These are phyloP conservation scores for Phellopilus nigrolimitatus DNA, from an alignment of 1,284 basidiomycete species.

Conservation along the genomic window DNA sequence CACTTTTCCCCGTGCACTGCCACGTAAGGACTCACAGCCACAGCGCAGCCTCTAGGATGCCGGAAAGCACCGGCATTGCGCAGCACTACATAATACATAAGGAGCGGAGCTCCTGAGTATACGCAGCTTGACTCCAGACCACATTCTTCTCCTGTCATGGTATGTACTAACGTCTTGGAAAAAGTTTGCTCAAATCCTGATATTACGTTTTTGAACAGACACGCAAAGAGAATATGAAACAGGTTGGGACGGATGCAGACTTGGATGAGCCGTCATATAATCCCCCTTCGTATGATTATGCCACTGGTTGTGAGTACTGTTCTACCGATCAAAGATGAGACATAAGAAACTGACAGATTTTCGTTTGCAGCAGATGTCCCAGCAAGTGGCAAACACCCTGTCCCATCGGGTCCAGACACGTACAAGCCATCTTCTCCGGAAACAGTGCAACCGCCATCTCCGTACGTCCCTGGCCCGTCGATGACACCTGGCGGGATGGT, in stretches of 20 bases:
- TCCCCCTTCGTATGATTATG: conserved; percentile 12
- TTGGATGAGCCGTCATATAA: neutral
- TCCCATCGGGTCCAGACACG: neutral
- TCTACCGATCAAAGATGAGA: neutral
- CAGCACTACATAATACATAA: too few relatives aligned
- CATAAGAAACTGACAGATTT: neutral
- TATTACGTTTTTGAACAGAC: too few relatives aligned
- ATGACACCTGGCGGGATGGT: conserved; percentile 28
- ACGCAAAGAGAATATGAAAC: neutral
- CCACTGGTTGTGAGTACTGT: conserved; percentile 5
- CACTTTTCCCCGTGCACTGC: too few relatives aligned
- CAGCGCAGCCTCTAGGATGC: too few relatives aligned
- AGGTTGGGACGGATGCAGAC: neutral
- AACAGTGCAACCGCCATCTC: neutral
- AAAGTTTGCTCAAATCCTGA: too few relatives aligned
- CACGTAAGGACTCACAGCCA: too few relatives aligned
- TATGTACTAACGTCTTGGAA: too few relatives aligned
- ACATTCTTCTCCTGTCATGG: too few relatives aligned
- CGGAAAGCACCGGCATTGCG: too few relatives aligned
- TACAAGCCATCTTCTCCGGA: neutral
- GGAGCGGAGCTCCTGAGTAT: too few relatives aligned
- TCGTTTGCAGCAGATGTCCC: neutral
- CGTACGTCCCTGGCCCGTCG: neutral
- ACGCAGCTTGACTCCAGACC: too few relatives aligned
- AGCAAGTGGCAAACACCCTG: neutral